phyloP scores from a whole-genome alignment of 768 basidiomycete species.

The Kwoniella newhampshirensis region DNA sequence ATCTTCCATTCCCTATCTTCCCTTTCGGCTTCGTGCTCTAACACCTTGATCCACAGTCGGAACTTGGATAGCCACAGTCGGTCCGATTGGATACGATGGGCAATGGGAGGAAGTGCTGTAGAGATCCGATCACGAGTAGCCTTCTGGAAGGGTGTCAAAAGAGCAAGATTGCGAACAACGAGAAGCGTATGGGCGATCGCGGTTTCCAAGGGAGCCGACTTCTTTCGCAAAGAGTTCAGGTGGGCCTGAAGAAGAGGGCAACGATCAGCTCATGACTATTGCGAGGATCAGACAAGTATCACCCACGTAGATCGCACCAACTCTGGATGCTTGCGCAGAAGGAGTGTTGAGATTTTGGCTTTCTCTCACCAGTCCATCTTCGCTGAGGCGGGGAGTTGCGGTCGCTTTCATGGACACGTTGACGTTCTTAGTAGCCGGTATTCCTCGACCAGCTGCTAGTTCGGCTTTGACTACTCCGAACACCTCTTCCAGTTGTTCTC shows the following conservation, averaged over 20 bases:
- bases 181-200: slow-evolving; percentile 70
- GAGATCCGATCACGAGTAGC: slow-evolving; percentile 76
- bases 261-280: neutral
- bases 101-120: slow-evolving; percentile 62
- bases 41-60: slow-evolving; percentile 71
- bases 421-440: neutral
- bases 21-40: slow-evolving; percentile 69
- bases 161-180: slow-evolving; percentile 74
- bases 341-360: neutral
- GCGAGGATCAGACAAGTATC: neutral
- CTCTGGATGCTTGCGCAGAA: slow-evolving; percentile 25
- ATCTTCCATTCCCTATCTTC: slow-evolving; percentile 68
- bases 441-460: slow-evolving; percentile 61
- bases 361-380: neutral
- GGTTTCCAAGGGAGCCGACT: slow-evolving; percentile 60
- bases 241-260: slow-evolving; percentile 57
- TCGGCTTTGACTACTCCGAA: slow-evolving; percentile 86
- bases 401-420: neutral
- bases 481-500: slow-evolving; percentile 61
- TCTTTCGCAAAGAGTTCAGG: slow-evolving; percentile 65
- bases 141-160: slow-evolving; percentile 82
- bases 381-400: neutral
- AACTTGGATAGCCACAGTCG: slow-evolving; percentile 73
- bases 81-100: slow-evolving; percentile 65
- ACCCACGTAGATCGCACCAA: slow-evolving; percentile 40